Evolutionary conservation across 768 basidiomycete genomes (phyloP).

Genomic region (Termitomyces sp.): DNA sequence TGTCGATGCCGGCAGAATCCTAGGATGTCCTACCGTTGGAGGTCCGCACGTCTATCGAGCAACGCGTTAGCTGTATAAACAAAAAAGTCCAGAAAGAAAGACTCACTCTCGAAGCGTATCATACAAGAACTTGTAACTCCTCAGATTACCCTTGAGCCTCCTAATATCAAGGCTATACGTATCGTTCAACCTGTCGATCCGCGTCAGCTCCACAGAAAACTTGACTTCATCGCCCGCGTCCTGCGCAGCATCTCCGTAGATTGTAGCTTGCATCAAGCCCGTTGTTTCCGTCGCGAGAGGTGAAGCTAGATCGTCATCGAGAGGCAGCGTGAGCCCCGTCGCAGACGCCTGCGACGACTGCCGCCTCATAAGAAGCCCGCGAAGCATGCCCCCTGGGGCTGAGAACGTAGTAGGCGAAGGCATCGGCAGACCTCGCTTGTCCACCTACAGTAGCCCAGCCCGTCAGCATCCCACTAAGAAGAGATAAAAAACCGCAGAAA

Average conservation of each 20-base stretch:
- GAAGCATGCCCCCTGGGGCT: constrained; percentile 72
- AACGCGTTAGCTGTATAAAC: constrained; percentile 2
- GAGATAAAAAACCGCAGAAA: constrained; percentile 10
- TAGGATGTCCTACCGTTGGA: constrained; percentile 33
- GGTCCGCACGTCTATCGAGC: constrained; percentile 36
- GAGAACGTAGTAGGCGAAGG: constrained; percentile 72
- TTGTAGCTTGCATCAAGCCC: constrained; percentile 36
- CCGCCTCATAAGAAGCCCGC: constrained; percentile 83
- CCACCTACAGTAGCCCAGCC: constrained; percentile 47
- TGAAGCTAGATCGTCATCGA: constrained; percentile 40
- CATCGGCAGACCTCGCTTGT: constrained; percentile 82
- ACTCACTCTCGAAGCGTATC: constrained; percentile 83
- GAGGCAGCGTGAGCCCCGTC: constrained; percentile 21
- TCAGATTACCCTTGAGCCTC: constrained; percentile 85
- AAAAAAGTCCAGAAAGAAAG: background rate
- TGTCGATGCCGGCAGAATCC: no score
- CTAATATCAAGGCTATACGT: constrained; percentile 92
- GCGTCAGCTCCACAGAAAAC: constrained; percentile 91
- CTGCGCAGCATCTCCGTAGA: constrained; percentile 75
- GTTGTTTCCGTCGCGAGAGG: constrained; percentile 35
- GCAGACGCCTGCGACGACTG: constrained; percentile 79
- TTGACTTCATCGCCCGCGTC: constrained; percentile 95
- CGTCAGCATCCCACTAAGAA: constrained; percentile 2
- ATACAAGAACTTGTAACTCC: constrained; percentile 91
- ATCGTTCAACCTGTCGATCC: constrained; percentile 83